Conservation (phyloP, 2,329 filamentous ascomycete species). For the Trichoderma endophyticum region DNA sequence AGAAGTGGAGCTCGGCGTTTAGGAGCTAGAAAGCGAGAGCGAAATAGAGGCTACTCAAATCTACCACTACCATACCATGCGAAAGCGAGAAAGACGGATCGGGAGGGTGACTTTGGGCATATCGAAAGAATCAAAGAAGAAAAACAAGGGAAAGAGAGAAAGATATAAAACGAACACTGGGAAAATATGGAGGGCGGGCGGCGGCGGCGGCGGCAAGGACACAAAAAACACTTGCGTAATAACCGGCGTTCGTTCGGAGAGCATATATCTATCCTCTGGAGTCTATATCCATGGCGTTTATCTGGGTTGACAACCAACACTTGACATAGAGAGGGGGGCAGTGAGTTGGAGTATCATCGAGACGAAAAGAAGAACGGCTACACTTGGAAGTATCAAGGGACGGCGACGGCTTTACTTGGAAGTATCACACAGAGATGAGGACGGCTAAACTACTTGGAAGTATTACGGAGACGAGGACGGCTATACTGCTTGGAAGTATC, state of each 20-base stretch:
- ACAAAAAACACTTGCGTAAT: constrained; percentile 15
- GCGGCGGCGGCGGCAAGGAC: constrained; percentile 6
- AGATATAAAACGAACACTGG: neutral
- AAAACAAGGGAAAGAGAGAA: neutral
- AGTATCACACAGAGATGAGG: too few relatives aligned
- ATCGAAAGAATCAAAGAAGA: neutral
- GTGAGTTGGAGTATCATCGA: constrained; percentile 4
- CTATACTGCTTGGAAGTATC: too few relatives aligned
- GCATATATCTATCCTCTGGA: constrained; percentile 19
- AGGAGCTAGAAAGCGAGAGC: constrained; percentile 15
- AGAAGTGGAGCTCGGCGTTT: constrained; percentile 46
- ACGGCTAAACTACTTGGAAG: neutral
- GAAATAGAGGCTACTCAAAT: neutral
- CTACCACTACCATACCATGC: neutral
- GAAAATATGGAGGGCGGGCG: constrained; percentile 5
- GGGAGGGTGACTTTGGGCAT: neutral
- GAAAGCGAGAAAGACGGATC: neutral
- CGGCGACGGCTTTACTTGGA: too few relatives aligned
- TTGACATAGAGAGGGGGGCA: neutral
- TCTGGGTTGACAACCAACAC: constrained; percentile 18
- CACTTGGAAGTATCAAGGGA: neutral
- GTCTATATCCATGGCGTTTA: constrained; percentile 22
- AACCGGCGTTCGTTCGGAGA: constrained; percentile 21
- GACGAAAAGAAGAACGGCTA: neutral
- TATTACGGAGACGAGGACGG: neutral